Evolutionary conservation across 129 eudicot species (phyloP), one percentile per base, ranked within the genome.

Genomic region (Artemisia tridentata): DNA sequence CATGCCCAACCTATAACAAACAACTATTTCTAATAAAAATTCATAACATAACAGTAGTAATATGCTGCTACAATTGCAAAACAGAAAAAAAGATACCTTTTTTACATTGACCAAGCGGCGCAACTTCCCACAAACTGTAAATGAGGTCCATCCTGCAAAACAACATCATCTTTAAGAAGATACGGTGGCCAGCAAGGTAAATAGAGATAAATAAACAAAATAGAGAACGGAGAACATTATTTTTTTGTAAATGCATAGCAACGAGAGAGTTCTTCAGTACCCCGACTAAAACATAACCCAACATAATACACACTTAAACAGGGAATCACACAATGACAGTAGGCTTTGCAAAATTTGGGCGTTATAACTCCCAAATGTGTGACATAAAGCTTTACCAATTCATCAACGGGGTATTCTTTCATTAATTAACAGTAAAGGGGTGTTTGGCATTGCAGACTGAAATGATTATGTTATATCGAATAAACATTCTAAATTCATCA

Each of bases 81-180:
- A 34, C 52, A 66, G 4, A 11, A 65, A 23, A 23, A 53, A 47
- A 12, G 61, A 21, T 74, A 92, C 96, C 99, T 93, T 93, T 75
- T 93, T 93, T 71, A 89, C 96, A 73, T 88, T 79, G 77, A 88
- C 95, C 59, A 93, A 68, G 57, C 97, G 97, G 4, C 99, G 86
- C 75, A 93, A 76, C 85, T 90, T 93, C 52, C 99, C 99, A 80
- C 99, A 90, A 71, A 93, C 99, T 21, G 99, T 93, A 78, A 90
- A 93, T 14, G 99, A 93, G 43, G 99, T 93, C 99, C 97, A 93
- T 73, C 99, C 99, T 93, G 88, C 75, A 77, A 67, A 75, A 47
- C 54, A 6, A 63, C 19, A 76, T 63, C 13, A 46, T 45, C 17
- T 71, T 52, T 54, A 27, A 52, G 49, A 38, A 31, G 34, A 46